A percentile compares a stretch with the other conserved stretches of the same genome.
phyloP scores from a whole-genome alignment of 306 rosid genomes.

The Prunus mira region DNA sequence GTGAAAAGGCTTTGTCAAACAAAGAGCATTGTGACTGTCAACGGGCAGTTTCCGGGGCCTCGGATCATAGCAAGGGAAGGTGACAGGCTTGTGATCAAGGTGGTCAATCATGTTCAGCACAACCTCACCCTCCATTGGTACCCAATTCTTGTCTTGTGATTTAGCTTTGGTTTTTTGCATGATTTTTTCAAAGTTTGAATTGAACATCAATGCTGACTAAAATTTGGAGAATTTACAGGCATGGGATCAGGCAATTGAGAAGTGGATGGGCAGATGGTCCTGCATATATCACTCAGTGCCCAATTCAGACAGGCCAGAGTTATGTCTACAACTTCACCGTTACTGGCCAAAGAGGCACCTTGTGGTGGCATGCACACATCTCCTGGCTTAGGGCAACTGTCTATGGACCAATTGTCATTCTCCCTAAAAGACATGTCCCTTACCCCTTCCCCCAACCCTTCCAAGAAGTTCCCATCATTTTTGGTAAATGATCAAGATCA shows the following conservation, averaged over 20 bases:
- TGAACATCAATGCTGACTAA: neutral
- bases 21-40: slow-evolving; percentile 67
- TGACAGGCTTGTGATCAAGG: slow-evolving; percentile 53
- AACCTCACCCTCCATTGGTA: slow-evolving; percentile 69
- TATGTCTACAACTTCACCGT: slow-evolving; percentile 61
- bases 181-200: neutral
- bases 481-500: slow-evolving; percentile 35
- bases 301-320: slow-evolving; percentile 58
- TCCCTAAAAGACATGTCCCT: slow-evolving; percentile 55
- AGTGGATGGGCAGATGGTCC: slow-evolving; percentile 87
- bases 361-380: slow-evolving; percentile 79
- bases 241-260: slow-evolving; percentile 52
- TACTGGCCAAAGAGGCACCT: slow-evolving; percentile 65
- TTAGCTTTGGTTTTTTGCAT: neutral
- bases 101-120: slow-evolving; percentile 56
- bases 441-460: slow-evolving; percentile 66
- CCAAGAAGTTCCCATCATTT: slow-evolving; percentile 60
- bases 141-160: neutral
- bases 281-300: slow-evolving; percentile 70
- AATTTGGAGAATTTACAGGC: slow-evolving; percentile 35
- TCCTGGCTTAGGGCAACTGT: slow-evolving; percentile 70
- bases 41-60: slow-evolving; percentile 67
- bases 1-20: slow-evolving; percentile 69
- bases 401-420: slow-evolving; percentile 67
- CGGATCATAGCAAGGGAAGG: slow-evolving; percentile 79